These are phyloP conservation scores for Suillus luteus DNA, from an alignment of 768 basidiomycete species.

Conservation along the genomic window DNA sequence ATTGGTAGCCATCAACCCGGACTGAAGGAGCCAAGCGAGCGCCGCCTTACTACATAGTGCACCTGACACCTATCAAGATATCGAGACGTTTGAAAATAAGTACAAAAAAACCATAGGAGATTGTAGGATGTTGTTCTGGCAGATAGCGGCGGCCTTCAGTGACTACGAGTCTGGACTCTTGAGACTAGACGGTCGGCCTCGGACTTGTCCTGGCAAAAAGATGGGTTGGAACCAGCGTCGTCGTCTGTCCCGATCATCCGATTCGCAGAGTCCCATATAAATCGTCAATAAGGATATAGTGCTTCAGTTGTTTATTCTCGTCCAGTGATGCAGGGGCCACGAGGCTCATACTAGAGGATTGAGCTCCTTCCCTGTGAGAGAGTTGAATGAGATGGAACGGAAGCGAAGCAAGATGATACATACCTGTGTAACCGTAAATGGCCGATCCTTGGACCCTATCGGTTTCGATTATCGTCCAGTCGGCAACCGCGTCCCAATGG, in stretches of 20 bases:
- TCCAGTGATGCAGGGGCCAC: too few relatives aligned
- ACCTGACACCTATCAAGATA: neutral
- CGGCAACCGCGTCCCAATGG: too few relatives aligned
- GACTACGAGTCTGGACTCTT: neutral
- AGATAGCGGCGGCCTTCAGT: neutral
- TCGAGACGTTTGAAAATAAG: neutral
- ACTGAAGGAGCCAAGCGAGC: neutral
- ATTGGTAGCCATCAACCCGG: neutral
- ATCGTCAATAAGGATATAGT: neutral
- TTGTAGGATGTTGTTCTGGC: neutral
- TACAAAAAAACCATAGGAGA: neutral
- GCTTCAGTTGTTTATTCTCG: too few relatives aligned
- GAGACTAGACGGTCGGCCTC: neutral
- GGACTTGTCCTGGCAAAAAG: neutral
- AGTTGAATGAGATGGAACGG: too few relatives aligned
- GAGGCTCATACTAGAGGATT: too few relatives aligned
- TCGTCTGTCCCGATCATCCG: neutral
- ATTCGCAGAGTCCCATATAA: neutral
- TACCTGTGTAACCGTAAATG: too few relatives aligned
- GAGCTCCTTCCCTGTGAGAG: too few relatives aligned
- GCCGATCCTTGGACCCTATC: too few relatives aligned
- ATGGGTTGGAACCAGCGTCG: too few relatives aligned
- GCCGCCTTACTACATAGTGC: neutral
- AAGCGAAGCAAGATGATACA: too few relatives aligned
- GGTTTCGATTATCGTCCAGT: too few relatives aligned